phyloP scores from a whole-genome alignment of 768 basidiomycete species.

The Pholiota microspora region DNA sequence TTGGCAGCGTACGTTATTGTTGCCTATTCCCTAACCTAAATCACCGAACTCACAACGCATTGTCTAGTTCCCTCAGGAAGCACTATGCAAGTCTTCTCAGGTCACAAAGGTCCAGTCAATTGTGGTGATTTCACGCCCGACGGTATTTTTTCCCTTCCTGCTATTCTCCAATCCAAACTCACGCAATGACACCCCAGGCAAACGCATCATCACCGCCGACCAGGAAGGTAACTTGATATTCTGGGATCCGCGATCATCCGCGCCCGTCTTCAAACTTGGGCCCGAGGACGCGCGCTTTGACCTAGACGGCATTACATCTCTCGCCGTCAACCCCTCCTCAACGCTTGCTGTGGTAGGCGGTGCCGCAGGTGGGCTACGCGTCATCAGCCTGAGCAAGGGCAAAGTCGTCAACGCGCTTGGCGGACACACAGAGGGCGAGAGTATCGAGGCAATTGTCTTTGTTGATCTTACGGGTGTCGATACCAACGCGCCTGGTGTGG shows the following conservation, averaged over 20 bases:
- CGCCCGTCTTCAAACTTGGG: constrained; percentile 80
- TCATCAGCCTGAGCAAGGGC: constrained; percentile 86
- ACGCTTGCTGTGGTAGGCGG: constrained; percentile 93
- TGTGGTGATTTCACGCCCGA: constrained; percentile 92
- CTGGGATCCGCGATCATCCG: constrained; percentile 86
- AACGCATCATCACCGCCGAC: constrained; percentile 86
- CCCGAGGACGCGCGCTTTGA: constrained; percentile 70
- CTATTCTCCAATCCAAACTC: background rate
- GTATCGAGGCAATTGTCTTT: constrained; percentile 84
- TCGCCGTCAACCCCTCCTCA: constrained; percentile 83
- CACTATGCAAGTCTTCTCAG: constrained; percentile 95
- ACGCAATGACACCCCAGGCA: constrained; percentile 33
- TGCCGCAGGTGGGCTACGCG: constrained; percentile 77
- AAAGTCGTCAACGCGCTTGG: constrained; percentile 75
- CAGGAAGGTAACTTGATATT: constrained; percentile 78
- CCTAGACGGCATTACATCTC: constrained; percentile 80
- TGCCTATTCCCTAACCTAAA: background rate
- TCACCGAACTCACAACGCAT: background rate
- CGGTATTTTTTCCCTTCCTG: constrained; percentile 25
- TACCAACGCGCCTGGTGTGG: constrained; percentile 52
- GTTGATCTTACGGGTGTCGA: constrained; percentile 66
- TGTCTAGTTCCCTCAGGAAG: constrained; percentile 87
- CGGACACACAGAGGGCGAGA: constrained; percentile 85
- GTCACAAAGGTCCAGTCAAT: constrained; percentile 81
- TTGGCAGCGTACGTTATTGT: constrained; percentile 80